Evolutionary conservation across 2,329 filamentous ascomycete genomes (phyloP).

Genomic region (Colletotrichum theobromicola): DNA sequence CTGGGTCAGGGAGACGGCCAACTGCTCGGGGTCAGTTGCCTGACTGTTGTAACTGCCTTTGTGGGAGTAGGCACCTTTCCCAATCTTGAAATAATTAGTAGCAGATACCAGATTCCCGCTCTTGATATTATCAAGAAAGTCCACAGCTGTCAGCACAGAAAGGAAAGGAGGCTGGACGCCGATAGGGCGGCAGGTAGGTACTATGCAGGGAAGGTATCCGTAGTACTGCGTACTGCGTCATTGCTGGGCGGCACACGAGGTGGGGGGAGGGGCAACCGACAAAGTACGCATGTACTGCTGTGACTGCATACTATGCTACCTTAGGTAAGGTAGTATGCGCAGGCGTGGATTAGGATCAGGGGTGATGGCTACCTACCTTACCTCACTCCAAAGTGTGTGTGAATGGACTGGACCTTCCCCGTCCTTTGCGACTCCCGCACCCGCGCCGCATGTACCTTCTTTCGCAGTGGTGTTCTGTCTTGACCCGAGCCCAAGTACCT

Average conservation of each 20-base stretch:
- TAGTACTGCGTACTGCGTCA: slow-evolving; percentile 7
- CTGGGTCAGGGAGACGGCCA: too few species aligned
- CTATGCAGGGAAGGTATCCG: not conserved
- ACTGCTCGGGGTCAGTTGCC: not conserved
- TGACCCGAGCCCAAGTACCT: not conserved
- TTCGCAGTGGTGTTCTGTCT: not conserved
- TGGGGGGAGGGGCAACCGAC: slow-evolving; percentile 16
- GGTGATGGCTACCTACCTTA: not conserved
- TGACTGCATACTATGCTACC: too few species aligned
- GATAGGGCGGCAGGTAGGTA: not conserved
- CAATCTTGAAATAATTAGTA: too few species aligned
- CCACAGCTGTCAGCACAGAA: not conserved
- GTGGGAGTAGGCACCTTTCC: not conserved
- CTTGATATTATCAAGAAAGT: not conserved
- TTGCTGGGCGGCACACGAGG: slow-evolving; percentile 9
- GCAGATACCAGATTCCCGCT: not conserved
- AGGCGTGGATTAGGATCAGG: not conserved
- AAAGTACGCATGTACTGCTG: too few species aligned
- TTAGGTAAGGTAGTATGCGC: too few species aligned
- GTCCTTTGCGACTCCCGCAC: not conserved
- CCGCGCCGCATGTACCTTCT: not conserved
- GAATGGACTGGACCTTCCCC: slow-evolving; percentile 17
- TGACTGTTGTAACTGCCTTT: not conserved
- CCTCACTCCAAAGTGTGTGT: not conserved
- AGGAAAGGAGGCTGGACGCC: not conserved